Evolutionary conservation across 139 green algal genomes (phyloP).

Genomic region (Micromonas pusilla): DNA sequence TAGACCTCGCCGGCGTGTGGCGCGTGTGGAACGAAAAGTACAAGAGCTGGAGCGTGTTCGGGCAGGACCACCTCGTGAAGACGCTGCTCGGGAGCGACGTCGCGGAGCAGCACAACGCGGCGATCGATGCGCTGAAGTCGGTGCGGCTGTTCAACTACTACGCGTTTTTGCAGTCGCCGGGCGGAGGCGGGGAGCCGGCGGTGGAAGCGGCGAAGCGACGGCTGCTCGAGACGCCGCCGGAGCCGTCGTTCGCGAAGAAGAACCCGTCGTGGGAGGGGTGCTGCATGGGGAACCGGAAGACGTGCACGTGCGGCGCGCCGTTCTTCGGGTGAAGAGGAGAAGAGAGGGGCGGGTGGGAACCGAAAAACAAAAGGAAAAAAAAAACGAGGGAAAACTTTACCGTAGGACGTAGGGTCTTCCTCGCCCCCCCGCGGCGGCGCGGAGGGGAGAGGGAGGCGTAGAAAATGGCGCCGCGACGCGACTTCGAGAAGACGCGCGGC

Average conservation of each 20-base stretch:
- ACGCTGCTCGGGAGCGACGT: conserved; percentile 58
- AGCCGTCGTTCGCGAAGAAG: conserved; percentile 63
- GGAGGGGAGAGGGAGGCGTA: too few relatives aligned
- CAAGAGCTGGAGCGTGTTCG: conserved; percentile 40
- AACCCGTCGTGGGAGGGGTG: conserved; percentile 74
- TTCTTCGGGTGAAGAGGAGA: conserved; percentile 58
- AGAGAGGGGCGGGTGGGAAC: too few relatives aligned
- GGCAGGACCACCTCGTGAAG: conserved; percentile 70
- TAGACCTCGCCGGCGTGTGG: conserved; percentile 76
- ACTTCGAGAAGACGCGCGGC: too few relatives aligned
- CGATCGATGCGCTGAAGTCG: conserved; percentile 72
- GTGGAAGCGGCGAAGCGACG: conserved; percentile 37
- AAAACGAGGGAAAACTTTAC: too few relatives aligned
- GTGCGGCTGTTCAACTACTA: conserved; percentile 79
- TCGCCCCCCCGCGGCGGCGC: too few relatives aligned
- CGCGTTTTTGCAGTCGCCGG: conserved; percentile 39
- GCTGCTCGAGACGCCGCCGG: conserved; percentile 50
- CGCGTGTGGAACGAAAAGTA: conserved; percentile 66
- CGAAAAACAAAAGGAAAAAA: conserved; percentile 25
- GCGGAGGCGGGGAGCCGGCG: neutral
- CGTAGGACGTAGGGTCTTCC: too few relatives aligned
- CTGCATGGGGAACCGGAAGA: conserved; percentile 86
- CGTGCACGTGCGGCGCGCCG: conserved; percentile 69
- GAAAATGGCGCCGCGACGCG: too few relatives aligned
- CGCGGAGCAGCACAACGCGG: conserved; percentile 52